Conservation (phyloP, 2,329 filamentous ascomycete species). For the Leptographium flavum region DNA sequence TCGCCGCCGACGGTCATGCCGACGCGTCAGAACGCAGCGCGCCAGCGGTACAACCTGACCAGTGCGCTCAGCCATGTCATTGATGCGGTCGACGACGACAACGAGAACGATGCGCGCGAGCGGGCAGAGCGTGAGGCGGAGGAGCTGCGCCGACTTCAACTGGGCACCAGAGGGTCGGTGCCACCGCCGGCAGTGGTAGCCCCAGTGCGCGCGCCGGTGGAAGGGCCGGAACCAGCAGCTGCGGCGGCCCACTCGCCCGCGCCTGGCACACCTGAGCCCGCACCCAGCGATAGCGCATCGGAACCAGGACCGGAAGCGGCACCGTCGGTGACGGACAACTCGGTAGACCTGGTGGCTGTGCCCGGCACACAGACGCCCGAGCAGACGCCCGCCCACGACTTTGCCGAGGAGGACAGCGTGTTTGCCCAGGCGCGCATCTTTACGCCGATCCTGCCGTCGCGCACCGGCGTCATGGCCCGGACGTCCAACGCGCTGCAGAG, state of each 20-base stretch:
- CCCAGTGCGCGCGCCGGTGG: background rate
- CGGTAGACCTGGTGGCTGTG: background rate
- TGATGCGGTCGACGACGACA: slow-evolving; percentile 12
- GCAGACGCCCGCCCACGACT: slow-evolving; percentile 16
- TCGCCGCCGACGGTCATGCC: slow-evolving; percentile 11
- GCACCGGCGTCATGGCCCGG: slow-evolving; percentile 3
- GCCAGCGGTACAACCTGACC: slow-evolving; percentile 12
- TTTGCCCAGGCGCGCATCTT: slow-evolving; percentile 20
- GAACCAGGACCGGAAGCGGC: background rate
- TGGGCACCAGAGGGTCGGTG: background rate
- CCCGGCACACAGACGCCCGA: background rate
- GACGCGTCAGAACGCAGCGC: slow-evolving; percentile 9
- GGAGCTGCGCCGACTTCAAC: slow-evolving; percentile 4
- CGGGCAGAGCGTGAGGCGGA: slow-evolving; percentile 8
- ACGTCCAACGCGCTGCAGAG: slow-evolving; percentile 9
- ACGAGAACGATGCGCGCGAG: slow-evolving; percentile 9
- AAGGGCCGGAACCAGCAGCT: background rate
- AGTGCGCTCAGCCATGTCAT: slow-evolving; percentile 11
- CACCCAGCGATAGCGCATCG: too few relatives aligned
- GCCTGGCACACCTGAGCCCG: too few relatives aligned
- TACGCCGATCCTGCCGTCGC: slow-evolving; percentile 9
- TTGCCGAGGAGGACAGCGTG: slow-evolving; percentile 20
- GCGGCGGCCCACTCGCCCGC: too few relatives aligned
- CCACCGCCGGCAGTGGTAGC: background rate
- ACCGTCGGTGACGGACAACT: background rate